Evolutionary conservation across 2,329 filamentous ascomycete genomes (phyloP).

Genomic region (Claviceps sp.): DNA sequence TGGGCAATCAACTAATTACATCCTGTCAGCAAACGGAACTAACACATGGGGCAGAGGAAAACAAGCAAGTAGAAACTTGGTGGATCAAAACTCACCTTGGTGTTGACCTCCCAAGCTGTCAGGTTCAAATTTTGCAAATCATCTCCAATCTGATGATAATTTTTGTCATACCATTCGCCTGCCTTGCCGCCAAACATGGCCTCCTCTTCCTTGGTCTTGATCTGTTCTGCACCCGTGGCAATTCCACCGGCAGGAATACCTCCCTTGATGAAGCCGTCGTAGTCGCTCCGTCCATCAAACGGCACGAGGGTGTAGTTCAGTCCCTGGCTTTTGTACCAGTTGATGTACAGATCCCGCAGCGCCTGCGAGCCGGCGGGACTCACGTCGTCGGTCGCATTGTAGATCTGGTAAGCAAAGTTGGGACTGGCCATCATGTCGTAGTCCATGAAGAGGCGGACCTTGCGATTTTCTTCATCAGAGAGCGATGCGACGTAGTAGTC

Average conservation of each 20-base stretch:
- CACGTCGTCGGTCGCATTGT: constrained; percentile 55
- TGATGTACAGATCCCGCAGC: constrained; percentile 52
- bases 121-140: constrained; percentile 43
- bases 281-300: constrained; percentile 71
- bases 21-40: neutral
- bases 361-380: constrained; percentile 60
- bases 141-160: constrained; percentile 51
- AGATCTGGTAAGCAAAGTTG: constrained; percentile 56
- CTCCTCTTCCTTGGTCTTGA: constrained; percentile 57
- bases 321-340: constrained; percentile 49
- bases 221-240: constrained; percentile 62
- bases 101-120: constrained; percentile 48
- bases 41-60: no score
- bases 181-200: constrained; percentile 58
- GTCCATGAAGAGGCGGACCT: constrained; percentile 54
- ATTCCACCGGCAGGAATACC: constrained; percentile 65
- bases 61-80: neutral
- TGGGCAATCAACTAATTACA: constrained; percentile 47
- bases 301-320: constrained; percentile 56
- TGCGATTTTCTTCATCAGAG: constrained; percentile 41
- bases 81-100: constrained; percentile 30
- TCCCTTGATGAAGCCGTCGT: constrained; percentile 60
- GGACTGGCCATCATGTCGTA: constrained; percentile 58
- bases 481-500: constrained; percentile 46
- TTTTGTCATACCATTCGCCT: constrained; percentile 44